These are phyloP conservation scores for Spergularia azorica DNA, from an alignment of 179 eudicot genomes.

Conservation along the genomic window DNA sequence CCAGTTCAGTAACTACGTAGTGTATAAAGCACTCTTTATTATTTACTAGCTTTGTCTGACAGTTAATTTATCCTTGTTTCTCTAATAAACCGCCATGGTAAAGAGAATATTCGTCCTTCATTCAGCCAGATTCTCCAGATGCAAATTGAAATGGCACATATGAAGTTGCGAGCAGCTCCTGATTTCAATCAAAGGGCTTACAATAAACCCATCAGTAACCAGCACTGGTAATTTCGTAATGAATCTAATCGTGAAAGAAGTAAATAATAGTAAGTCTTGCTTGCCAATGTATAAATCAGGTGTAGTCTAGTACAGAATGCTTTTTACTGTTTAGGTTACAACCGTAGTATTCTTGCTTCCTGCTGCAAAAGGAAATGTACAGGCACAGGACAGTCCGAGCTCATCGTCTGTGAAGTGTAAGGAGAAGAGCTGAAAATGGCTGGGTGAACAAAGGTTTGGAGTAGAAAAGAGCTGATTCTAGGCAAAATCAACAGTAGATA, in stretches of 20 bases:
- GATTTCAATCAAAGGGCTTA: constrained; percentile 21
- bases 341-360: constrained; percentile 5
- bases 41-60: not conserved
- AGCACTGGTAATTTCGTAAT: constrained; percentile 29
- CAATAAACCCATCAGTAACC: constrained; percentile 1
- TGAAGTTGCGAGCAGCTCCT: constrained; percentile 19
- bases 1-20: not conserved
- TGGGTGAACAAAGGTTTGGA: not conserved
- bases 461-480: not conserved
- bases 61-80: not conserved
- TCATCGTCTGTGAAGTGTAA: constrained; percentile 3
- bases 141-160: constrained; percentile 31
- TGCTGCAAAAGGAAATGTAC: constrained; percentile 12
- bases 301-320: constrained; percentile 10
- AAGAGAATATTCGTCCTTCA: constrained; percentile 12
- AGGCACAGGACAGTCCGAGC: not conserved
- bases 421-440: not conserved
- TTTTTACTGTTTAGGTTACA: constrained; percentile 2
- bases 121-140: constrained; percentile 30
- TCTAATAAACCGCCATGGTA: constrained; percentile 22
- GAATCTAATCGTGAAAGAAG: not conserved
- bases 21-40: constrained; percentile 1
- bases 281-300: not conserved
- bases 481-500: constrained; percentile 9
- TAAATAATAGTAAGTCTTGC: not conserved